These are phyloP conservation scores for Meyerozyma guilliermondii DNA, from an alignment of 1,139 yeast genomes.

Conservation along the genomic window DNA sequence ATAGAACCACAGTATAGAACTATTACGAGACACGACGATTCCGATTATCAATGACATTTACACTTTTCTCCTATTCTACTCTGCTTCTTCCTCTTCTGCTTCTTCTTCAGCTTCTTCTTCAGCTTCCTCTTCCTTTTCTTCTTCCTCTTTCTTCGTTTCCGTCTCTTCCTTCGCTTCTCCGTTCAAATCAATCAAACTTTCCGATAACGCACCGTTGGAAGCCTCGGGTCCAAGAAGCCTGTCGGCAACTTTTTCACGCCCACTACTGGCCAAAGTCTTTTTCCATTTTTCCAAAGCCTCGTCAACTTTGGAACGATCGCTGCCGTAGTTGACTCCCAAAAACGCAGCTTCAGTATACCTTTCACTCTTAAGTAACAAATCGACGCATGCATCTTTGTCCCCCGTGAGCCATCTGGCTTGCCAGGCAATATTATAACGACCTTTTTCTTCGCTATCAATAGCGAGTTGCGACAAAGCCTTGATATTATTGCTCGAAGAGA, in stretches of 20 bases:
- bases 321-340: conserved; percentile 68
- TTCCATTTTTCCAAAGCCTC: conserved; percentile 65
- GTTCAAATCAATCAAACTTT: conserved; percentile 25
- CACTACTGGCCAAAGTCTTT: conserved; percentile 41
- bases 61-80: conserved; percentile 8
- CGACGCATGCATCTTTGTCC: conserved; percentile 58
- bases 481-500: conserved; percentile 75
- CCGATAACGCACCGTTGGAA: conserved; percentile 4
- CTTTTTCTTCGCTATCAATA: conserved; percentile 56
- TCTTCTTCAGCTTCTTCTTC: conserved; percentile 2
- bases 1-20: too few species aligned
- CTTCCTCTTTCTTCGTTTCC: conserved; percentile 2
- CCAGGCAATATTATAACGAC: conserved; percentile 87
- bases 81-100: conserved; percentile 8
- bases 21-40: conserved; percentile 2
- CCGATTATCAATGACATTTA: conserved; percentile 28
- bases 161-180: conserved; percentile 13
- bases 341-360: conserved; percentile 83
- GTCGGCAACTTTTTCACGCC: conserved; percentile 56
- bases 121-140: conserved; percentile 2
- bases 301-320: conserved; percentile 31
- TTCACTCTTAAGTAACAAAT: conserved; percentile 62
- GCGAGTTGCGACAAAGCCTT: conserved; percentile 60
- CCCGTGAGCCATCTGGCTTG: conserved; percentile 88
- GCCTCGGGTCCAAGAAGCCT: conserved; percentile 38